Evolutionary conservation across 805 yeast genomes (phyloP), one percentile per base, ranked within the genome.

Genomic region (Ogataea naganishii): DNA sequence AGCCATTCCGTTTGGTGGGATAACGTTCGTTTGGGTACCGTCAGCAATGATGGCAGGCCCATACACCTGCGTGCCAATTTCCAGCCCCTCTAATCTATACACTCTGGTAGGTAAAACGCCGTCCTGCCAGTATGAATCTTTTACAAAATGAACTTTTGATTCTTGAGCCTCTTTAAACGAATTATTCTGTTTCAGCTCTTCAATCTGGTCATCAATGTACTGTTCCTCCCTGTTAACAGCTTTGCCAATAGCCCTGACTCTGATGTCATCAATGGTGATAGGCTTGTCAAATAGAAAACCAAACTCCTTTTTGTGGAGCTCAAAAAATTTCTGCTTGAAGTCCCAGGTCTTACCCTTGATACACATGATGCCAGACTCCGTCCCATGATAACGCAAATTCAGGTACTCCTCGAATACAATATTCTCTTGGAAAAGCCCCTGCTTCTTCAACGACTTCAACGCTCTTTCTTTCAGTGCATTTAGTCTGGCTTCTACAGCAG

Each of bases 321-420:
- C 60, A 26, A 65, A 53, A 49, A 80, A 82, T 28, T 62, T 60
- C 21, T 55, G 47, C 12, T 51, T 44, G 42, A 66, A 71, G 17
- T 60, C 56, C 35, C 50, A 41, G 1, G 26, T 30, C 17, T 42
- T 40, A 6, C 45, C 49, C 14, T 46, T 52, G 5, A 43, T 36
- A n/a, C 81, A 72, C 81, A 86, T 80, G 38, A 88, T 57, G 23
- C 80, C 77, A 3, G 95, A 80, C 46, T 88, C 96, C n/a, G 95
- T 80, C 7, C 96, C 96, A 38, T 73, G 73, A 48, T 82, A 88
- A 46, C 94, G 67, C 64, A 86, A 59, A 48, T 86, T 86, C 38
- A 86, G 57, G 41, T 69, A 82, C 25, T 69, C 69, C 45, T 85
- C 94, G 32, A 66, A 62, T 16, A 44, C 49, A 15, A 83, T 65